These are phyloP conservation scores for Epichloe hybrida DNA, from an alignment of 2,329 filamentous ascomycete genomes.

Conservation along the genomic window DNA sequence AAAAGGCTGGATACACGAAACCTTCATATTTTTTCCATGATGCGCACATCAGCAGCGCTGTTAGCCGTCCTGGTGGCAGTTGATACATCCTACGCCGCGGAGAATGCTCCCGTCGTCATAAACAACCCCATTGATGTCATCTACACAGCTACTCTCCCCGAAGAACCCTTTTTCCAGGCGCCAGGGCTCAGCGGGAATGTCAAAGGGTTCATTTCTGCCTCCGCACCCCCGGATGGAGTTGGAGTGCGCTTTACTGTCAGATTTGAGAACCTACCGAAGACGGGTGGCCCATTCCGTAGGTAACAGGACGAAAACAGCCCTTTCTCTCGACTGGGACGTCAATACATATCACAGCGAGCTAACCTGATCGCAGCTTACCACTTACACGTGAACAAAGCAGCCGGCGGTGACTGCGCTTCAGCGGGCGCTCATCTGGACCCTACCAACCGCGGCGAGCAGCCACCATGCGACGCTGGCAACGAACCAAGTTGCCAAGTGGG, in stretches of 20 bases:
- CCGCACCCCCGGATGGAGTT: conserved; percentile 32
- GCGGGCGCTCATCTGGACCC: conserved; percentile 61
- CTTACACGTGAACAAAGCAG: conserved; percentile 50
- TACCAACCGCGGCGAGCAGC: conserved; percentile 46
- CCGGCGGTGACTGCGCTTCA: conserved; percentile 55
- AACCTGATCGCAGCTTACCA: conserved; percentile 47
- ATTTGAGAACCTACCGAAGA: conserved; percentile 44
- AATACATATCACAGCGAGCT: not conserved
- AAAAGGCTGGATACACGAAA: not conserved
- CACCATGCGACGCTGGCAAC: conserved; percentile 41
- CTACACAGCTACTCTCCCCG: conserved; percentile 44
- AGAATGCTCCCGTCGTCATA: conserved; percentile 35
- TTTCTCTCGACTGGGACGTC: not conserved
- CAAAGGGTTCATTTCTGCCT: conserved; percentile 37
- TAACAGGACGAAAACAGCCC: conserved; percentile 6
- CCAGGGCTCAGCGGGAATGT: conserved; percentile 27
- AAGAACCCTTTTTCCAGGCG: conserved; percentile 38
- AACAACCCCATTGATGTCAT: conserved; percentile 40
- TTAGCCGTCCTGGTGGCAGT: not conserved
- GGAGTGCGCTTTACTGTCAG: conserved; percentile 43
- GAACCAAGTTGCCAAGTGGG: conserved; percentile 61
- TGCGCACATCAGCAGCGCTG: not conserved
- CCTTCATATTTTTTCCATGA: not conserved
- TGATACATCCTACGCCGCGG: conserved; percentile 8
- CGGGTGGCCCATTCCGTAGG: conserved; percentile 49